Percentiles rank a stretch among this genome's conserved stretches.
These are phyloP conservation scores for Boehmeria nivea DNA, from an alignment of 306 rosid genomes.

Conservation along the genomic window DNA sequence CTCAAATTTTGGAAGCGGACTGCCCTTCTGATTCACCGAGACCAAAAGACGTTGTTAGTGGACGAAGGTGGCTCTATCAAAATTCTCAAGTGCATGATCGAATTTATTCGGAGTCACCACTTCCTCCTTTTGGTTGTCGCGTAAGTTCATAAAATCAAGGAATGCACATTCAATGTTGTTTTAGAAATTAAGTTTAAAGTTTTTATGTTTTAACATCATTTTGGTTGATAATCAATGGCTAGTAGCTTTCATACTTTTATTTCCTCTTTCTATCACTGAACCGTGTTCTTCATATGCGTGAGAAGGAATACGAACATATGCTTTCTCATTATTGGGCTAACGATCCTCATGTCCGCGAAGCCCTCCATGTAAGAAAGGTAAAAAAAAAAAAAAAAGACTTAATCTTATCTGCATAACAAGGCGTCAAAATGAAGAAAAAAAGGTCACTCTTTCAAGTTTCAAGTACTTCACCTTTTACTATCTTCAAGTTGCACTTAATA, in stretches of 20 bases:
- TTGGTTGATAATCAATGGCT: too few relatives aligned
- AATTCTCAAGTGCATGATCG: neutral
- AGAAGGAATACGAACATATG: slow-evolving; percentile 15
- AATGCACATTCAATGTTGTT: neutral
- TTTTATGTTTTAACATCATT: too few relatives aligned
- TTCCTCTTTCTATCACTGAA: too few relatives aligned
- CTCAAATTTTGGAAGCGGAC: neutral
- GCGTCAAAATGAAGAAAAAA: too few relatives aligned
- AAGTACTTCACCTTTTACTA: too few relatives aligned
- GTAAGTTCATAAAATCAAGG: slow-evolving; percentile 17
- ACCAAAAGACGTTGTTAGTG: neutral
- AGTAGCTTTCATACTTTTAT: too few relatives aligned
- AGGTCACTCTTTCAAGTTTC: too few relatives aligned
- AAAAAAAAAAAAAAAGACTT: neutral
- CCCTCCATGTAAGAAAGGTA: slow-evolving; percentile 49
- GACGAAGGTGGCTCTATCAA: slow-evolving; percentile 27
- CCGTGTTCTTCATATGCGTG: too few relatives aligned
- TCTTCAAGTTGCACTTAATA: too few relatives aligned
- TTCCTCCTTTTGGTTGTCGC: slow-evolving; percentile 35
- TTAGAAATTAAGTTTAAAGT: too few relatives aligned
- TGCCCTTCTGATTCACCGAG: slow-evolving; percentile 15
- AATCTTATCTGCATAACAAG: neutral
- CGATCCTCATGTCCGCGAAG: slow-evolving; percentile 44
- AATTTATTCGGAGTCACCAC: slow-evolving; percentile 13
- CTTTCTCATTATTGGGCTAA: slow-evolving; percentile 54